phyloP scores from a whole-genome alignment of 2,329 filamentous ascomycete species.

The Fusarium ramigenum region DNA sequence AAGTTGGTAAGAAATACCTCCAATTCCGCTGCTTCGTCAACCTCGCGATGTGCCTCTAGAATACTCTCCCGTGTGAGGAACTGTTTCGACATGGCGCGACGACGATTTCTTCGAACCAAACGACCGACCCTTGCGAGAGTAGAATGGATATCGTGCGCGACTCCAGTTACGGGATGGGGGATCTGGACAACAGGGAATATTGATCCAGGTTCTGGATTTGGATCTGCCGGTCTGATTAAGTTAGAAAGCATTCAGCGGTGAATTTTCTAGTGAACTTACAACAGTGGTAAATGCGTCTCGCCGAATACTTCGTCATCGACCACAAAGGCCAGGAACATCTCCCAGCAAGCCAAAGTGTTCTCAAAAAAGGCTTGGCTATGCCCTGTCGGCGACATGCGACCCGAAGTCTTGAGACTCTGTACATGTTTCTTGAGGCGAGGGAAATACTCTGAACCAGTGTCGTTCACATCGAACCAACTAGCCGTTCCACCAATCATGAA shows the following conservation, averaged over 20 bases:
- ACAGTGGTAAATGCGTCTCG: rapidly evolving
- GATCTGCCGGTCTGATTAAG: rapidly evolving
- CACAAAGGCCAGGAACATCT: not conserved
- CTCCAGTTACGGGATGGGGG: not conserved
- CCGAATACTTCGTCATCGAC: rapidly evolving
- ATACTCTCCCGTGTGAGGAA: not conserved
- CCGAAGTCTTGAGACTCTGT: not conserved
- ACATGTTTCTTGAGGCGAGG: not conserved
- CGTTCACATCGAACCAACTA: not conserved
- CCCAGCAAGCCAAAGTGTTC: not conserved
- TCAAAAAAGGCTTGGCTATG: not conserved
- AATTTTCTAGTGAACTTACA: not conserved
- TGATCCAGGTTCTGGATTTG: rapidly evolving
- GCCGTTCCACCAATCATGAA: not conserved
- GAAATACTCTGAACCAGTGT: not conserved
- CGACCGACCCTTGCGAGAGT: not conserved
- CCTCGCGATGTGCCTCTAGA: not conserved
- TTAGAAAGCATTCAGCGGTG: not conserved
- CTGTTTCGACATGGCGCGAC: not conserved
- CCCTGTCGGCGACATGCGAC: rapidly evolving
- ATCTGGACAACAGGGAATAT: not conserved
- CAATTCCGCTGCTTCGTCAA: not conserved
- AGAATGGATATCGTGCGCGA: not conserved
- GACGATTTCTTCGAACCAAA: not conserved
- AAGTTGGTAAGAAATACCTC: not conserved